Conservation (phyloP, 2,329 filamentous ascomycete species). For the Aspergillus sojae region DNA sequence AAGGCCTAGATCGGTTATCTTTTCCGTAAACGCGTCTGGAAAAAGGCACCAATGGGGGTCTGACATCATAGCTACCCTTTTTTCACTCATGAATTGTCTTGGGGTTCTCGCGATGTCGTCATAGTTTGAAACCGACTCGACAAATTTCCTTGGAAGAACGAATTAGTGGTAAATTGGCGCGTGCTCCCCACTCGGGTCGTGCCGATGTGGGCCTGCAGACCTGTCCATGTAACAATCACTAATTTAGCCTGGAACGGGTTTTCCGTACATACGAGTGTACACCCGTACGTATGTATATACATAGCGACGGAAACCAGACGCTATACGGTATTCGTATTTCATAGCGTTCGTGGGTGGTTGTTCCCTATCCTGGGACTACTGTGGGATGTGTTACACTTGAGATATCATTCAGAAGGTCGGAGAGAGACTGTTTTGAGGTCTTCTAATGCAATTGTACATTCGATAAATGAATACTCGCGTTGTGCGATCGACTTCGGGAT, state of each 20-base stretch:
- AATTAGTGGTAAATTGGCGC: background rate
- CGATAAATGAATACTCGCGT: background rate
- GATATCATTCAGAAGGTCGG: background rate
- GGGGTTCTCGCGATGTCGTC: slow-evolving; percentile 6
- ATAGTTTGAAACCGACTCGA: background rate
- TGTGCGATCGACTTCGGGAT: background rate
- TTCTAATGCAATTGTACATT: too few species aligned
- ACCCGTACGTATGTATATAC: background rate
- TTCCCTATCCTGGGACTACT: background rate
- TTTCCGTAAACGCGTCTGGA: background rate
- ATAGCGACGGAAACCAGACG: background rate
- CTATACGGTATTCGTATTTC: slow-evolving; percentile 1
- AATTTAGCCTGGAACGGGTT: slow-evolving; percentile 4
- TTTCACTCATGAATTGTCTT: background rate
- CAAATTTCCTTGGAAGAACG: slow-evolving; percentile 5
- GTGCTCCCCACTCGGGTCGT: slow-evolving; percentile 22
- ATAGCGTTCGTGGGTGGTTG: background rate
- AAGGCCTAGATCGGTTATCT: background rate
- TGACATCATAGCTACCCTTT: background rate
- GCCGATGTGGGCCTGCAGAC: slow-evolving; percentile 18
- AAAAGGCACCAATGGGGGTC: background rate
- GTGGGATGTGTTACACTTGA: background rate
- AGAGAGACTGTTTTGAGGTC: too few species aligned
- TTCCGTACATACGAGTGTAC: background rate
- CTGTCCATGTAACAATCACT: slow-evolving; percentile 2